Base-by-base conservation (phyloP, 2,329 filamentous ascomycete species). In the Graphium sp. region DNA sequence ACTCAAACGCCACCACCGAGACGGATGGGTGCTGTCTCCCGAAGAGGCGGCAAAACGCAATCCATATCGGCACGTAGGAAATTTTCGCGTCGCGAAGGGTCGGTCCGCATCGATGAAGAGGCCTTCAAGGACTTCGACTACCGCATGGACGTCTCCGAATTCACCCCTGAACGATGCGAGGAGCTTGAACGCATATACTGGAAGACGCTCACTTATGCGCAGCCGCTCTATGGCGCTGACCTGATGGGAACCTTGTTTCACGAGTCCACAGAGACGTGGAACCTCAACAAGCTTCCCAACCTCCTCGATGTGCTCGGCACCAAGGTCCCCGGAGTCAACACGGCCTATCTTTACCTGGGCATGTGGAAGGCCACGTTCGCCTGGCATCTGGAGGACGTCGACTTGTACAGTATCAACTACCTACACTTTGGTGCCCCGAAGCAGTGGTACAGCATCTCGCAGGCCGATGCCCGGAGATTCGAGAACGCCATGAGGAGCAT, bases 331-430 rank as follows among this genome's bases (percentile, higher is more conserved):
- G 89, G 89, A 39, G 91, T 98, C 45, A 98, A 98, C 45, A 98
- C 87, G 2, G 87, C 89, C 2, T 98, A 98, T 46, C 68, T 98
- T 2, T 98, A 98, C 46, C 64, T 98, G 34, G 89, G 89, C 24
- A 98, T 98, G 89, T 98, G 89, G 89, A 95, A 95, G 52, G 87
- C 89, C 9, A 95, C 89, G 0, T 98, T 98, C 49, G 89, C 89
- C 7, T 98, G 89, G 89, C 89, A 98, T 65, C 58, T 98, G 30
- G 89, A 98, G 49, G 89, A 98, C 48, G 87, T 98, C 23, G 89
- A 98, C 56, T 68, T 98, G 5, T 98, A 98, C 70, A 95, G 85
- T 49, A 98, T 98, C 64, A 98, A 98, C 56, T 98, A 94, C 50
- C 84, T 98, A 34, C 89, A 98, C 46, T 98, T 98, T 49, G 89